Evolutionary conservation across 1,284 basidiomycete species (phyloP), one percentile per base, ranked within the genome.

Genomic region (Trametes versicolor): DNA sequence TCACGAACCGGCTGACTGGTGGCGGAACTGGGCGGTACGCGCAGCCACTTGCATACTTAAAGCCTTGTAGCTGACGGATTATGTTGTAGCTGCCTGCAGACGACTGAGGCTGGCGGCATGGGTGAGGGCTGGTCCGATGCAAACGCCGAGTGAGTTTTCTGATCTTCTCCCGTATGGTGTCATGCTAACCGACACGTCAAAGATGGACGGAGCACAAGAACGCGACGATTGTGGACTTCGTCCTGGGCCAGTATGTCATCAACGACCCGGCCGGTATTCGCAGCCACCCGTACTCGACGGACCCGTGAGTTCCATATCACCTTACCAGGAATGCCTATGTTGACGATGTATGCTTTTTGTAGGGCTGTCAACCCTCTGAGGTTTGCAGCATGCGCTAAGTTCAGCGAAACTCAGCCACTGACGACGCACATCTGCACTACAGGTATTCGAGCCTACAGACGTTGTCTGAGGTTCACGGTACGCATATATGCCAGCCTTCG

Each of bases 121-220:
- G 84, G 84, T n/a, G 85, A 87, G 75, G 85, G 82, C 66, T 86
- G 84, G 84, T 82, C 81, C 7, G 85, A 86, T 71, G 81, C 83
- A 17, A 77, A 86, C 71, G 83, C 85, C 2, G 79, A 82, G 82
- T 83, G 65, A 19, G 77, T 72, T 5, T 25, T 2, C 1, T 4
- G 21, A 5, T 17, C 10, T 13, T 10, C 29, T 4, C 0, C 12
- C 10, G 29, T 39, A 10, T 4, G 12, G 29, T 47, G 9, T 9
- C 1, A 29, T 43, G 12, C 36, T 47, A 10, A 62, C 27, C 39
- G 8, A 2, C 6, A 19, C 41, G 2, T 10, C 10, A 5, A 12
- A 72, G 78, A 64, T 83, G 81, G 81, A 77, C 76, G 39, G 76
- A 80, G 58, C 78, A 82, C 60, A 80, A 72, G 29, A 73, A 71